These are phyloP conservation scores for Acidomyces sp. DNA, from an alignment of 495 filamentous ascomycete species.

Conservation along the genomic window DNA sequence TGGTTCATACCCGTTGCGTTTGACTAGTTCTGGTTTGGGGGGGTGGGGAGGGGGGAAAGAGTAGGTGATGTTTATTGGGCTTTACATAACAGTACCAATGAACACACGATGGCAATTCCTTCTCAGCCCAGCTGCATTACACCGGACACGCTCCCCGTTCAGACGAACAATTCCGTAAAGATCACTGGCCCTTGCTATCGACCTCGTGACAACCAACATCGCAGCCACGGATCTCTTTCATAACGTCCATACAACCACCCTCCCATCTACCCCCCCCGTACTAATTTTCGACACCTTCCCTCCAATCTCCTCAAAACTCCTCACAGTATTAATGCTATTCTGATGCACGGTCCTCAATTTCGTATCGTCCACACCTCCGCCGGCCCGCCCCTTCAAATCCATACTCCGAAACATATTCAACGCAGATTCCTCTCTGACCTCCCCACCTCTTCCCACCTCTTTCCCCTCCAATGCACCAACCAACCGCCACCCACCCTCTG, in stretches of 20 bases:
- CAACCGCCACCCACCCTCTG: constrained; percentile 65
- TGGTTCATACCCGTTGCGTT: too few species aligned
- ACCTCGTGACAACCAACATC: too few species aligned
- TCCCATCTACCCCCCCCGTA: constrained; percentile 87
- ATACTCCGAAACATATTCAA: constrained; percentile 98
- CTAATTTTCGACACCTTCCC: constrained; percentile 66
- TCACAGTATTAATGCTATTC: constrained; percentile 80
- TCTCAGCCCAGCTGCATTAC: too few species aligned
- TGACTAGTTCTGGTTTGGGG: too few species aligned
- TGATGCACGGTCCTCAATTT: constrained; percentile 93
- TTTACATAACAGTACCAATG: too few species aligned
- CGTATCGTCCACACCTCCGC: constrained; percentile 55
- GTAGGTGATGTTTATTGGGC: too few species aligned
- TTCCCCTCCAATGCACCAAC: constrained; percentile 62
- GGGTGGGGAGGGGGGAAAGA: too few species aligned
- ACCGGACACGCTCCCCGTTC: too few species aligned
- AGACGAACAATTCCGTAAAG: too few species aligned
- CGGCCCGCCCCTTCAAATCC: constrained; percentile 82
- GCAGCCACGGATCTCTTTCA: too few species aligned
- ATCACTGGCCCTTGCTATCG: too few species aligned
- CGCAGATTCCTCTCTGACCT: constrained; percentile 65
- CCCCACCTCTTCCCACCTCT: constrained; percentile 28
- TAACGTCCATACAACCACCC: constrained; percentile 70
- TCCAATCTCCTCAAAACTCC: constrained; percentile 54
- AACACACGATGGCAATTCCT: too few species aligned